A percentile compares a stretch with the other conserved stretches of the same genome.
Conservation (phyloP, 306 rosid species). For the Rosa rugosa region DNA sequence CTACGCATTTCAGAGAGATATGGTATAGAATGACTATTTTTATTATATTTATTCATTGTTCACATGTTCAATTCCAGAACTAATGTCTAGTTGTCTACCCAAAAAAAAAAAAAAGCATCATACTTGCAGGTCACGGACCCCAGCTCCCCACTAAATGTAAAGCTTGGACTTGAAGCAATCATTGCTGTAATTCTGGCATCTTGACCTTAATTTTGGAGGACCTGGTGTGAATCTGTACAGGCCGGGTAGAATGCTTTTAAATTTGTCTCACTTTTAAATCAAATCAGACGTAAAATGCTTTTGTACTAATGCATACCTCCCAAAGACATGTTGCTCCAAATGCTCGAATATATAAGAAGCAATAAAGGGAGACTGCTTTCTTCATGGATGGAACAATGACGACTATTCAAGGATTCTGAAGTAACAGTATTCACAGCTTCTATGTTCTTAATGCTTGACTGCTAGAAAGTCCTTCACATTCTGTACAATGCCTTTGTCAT, state of each 20-base stretch:
- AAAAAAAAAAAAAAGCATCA: too few species aligned
- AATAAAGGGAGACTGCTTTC: background rate
- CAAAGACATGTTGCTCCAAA: constrained; percentile 7
- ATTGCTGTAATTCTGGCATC: background rate
- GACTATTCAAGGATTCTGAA: background rate
- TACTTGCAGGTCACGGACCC: too few species aligned
- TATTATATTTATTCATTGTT: background rate
- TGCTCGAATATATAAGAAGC: background rate
- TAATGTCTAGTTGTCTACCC: too few species aligned
- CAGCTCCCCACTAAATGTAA: background rate
- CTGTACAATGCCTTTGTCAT: constrained; percentile 39
- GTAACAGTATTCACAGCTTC: background rate
- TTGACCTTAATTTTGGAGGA: background rate
- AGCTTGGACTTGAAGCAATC: background rate
- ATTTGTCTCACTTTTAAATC: background rate
- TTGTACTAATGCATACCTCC: background rate
- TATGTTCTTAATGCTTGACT: constrained; percentile 5
- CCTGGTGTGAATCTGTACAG: background rate
- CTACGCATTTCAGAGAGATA: background rate
- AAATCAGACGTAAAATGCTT: background rate
- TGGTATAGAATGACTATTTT: background rate
- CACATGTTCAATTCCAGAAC: background rate
- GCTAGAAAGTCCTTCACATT: constrained; percentile 40
- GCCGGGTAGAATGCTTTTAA: background rate
- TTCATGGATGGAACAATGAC: background rate